Percentiles rank a stretch among this genome's conserved stretches.
Conservation (phyloP, 805 yeast genomes). For the Candida sithepensis region DNA sequence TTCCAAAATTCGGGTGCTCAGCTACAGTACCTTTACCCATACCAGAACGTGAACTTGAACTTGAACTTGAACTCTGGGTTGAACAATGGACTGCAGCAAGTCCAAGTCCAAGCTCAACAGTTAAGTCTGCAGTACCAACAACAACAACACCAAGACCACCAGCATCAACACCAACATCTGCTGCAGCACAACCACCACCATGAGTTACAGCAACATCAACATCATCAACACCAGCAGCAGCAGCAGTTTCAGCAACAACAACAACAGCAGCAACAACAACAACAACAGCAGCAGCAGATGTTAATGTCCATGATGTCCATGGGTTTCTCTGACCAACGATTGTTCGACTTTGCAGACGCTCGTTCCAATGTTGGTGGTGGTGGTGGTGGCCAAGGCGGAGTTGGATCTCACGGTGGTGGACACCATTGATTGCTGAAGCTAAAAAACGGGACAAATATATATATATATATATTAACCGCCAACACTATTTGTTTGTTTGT, state of each 20-base stretch:
- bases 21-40: too few species aligned
- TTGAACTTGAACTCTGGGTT: too few species aligned
- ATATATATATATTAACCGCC: too few species aligned
- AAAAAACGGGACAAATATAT: too few species aligned
- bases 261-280: conserved; percentile 4
- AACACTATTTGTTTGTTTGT: background rate
- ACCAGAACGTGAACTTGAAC: too few species aligned
- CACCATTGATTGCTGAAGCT: background rate
- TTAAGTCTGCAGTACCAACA: too few species aligned
- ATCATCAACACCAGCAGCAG: background rate
- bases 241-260: background rate
- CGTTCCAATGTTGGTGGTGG: background rate
- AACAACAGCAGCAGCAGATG: conserved; percentile 2
- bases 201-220: too few species aligned
- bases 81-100: too few species aligned
- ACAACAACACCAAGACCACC: background rate
- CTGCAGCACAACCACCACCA: too few species aligned
- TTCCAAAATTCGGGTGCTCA: too few species aligned
- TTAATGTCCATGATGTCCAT: background rate
- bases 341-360: background rate
- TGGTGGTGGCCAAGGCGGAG: background rate
- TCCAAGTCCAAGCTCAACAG: too few species aligned
- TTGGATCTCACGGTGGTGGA: background rate
- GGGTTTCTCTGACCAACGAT: background rate
- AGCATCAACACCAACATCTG: too few species aligned